Conservation (phyloP, 2,329 filamentous ascomycete species). For the Myriosclerotinia duriaeana region DNA sequence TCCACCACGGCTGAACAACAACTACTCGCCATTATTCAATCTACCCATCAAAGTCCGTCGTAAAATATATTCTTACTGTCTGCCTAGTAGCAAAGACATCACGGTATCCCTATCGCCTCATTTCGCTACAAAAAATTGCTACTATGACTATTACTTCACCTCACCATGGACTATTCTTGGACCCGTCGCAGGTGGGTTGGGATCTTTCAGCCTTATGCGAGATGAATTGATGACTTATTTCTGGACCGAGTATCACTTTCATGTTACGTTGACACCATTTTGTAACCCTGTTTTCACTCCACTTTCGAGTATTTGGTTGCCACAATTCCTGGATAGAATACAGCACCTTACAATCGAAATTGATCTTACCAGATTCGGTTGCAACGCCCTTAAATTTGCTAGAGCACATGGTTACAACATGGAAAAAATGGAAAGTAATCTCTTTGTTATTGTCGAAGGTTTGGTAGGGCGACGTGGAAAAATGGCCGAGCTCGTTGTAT, state of each 20-base stretch:
- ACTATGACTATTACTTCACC: conserved; percentile 33
- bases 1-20: background rate
- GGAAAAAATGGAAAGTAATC: conserved; percentile 29
- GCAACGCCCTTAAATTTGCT: conserved; percentile 28
- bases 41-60: conserved; percentile 31
- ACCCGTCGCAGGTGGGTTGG: conserved; percentile 31
- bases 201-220: conserved; percentile 30
- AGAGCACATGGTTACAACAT: conserved; percentile 25
- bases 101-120: conserved; percentile 35
- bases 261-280: conserved; percentile 37
- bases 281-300: conserved; percentile 34
- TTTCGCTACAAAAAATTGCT: conserved; percentile 35
- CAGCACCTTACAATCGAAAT: conserved; percentile 39
- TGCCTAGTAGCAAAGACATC: conserved; percentile 28
- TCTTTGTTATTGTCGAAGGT: conserved; percentile 26
- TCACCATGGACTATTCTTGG: conserved; percentile 35
- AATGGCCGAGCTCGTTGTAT: conserved; percentile 28
- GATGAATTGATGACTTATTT: conserved; percentile 40
- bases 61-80: conserved; percentile 36
- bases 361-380: conserved; percentile 38
- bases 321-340: conserved; percentile 30
- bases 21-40: conserved; percentile 25
- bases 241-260: conserved; percentile 39
- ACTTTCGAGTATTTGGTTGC: conserved; percentile 36
- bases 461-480: conserved; percentile 24